A percentile compares a stretch with the other conserved stretches of the same genome.
Evolutionary conservation across 176 grass and related monocot genomes (phyloP).

Genomic region (Carex kokanica): DNA sequence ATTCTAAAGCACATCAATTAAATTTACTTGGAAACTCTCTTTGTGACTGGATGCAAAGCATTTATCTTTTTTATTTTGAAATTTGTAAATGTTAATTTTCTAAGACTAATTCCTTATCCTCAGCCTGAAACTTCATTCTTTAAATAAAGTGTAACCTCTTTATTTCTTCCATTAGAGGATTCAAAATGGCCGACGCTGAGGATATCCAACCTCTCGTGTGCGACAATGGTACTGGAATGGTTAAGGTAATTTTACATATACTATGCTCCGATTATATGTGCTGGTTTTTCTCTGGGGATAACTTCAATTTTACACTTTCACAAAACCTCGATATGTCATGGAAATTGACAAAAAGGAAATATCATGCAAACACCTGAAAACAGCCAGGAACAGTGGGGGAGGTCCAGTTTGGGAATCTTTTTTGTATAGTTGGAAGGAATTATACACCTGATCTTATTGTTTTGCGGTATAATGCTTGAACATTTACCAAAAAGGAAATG

Average conservation of each 20-base stretch:
- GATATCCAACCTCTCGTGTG: constrained; percentile 53
- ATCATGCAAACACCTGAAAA: background rate
- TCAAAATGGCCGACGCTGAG: constrained; percentile 36
- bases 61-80: background rate
- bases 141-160: background rate
- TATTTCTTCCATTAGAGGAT: background rate
- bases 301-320: background rate
- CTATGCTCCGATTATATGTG: background rate
- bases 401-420: background rate
- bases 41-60: background rate
- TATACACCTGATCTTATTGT: background rate
- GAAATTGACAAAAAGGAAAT: background rate
- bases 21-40: background rate
- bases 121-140: background rate
- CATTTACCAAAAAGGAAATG: background rate
- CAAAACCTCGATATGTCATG: background rate
- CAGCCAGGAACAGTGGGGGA: background rate
- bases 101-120: background rate
- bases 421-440: background rate
- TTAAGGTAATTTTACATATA: constrained; percentile 32
- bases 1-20: background rate
- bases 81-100: background rate
- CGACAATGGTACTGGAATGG: constrained; percentile 52
- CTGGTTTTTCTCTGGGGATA: background rate
- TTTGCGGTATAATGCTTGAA: background rate